phyloP scores from a whole-genome alignment of 2,329 filamentous ascomycete species.

The Orbilia javanica region DNA sequence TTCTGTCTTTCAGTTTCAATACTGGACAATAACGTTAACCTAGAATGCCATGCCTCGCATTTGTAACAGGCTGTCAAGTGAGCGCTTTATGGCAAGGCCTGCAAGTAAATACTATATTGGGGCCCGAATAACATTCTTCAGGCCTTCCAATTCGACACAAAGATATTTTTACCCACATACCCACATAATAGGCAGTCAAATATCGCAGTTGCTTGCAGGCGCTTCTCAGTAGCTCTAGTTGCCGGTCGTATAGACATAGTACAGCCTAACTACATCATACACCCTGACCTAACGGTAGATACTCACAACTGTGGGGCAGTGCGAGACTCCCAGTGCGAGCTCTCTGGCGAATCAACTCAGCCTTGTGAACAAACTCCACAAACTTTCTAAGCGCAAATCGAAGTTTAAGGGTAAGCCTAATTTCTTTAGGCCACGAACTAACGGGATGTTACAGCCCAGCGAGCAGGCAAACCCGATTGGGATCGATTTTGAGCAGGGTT shows the following conservation, averaged over 20 bases:
- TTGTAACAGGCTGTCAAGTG: background rate
- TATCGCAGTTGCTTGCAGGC: conserved; percentile 20
- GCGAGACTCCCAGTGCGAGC: background rate
- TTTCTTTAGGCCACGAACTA: conserved; percentile 12
- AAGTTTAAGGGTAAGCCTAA: conserved; percentile 16
- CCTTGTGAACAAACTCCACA: conserved; percentile 21
- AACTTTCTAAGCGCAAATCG: background rate
- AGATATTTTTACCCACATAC: background rate
- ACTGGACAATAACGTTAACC: conserved; percentile 38
- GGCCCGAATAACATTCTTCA: conserved; percentile 15
- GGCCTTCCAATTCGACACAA: conserved; percentile 1
- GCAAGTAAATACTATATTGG: conserved; percentile 5
- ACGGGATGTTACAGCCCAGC: conserved; percentile 29
- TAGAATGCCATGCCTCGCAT: background rate
- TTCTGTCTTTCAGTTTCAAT: background rate
- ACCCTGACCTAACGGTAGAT: too few relatives aligned
- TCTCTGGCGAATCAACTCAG: conserved; percentile 22
- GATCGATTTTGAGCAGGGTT: conserved; percentile 3
- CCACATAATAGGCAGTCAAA: background rate
- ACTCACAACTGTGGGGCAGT: conserved; percentile 31
- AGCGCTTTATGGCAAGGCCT: background rate
- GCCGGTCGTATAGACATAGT: background rate
- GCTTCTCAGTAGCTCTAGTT: background rate
- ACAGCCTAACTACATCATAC: too few relatives aligned
- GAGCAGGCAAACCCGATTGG: conserved; percentile 4